Conservation (phyloP, 441 rosid genomes). For the Cnidoscolus chayamansa region DNA sequence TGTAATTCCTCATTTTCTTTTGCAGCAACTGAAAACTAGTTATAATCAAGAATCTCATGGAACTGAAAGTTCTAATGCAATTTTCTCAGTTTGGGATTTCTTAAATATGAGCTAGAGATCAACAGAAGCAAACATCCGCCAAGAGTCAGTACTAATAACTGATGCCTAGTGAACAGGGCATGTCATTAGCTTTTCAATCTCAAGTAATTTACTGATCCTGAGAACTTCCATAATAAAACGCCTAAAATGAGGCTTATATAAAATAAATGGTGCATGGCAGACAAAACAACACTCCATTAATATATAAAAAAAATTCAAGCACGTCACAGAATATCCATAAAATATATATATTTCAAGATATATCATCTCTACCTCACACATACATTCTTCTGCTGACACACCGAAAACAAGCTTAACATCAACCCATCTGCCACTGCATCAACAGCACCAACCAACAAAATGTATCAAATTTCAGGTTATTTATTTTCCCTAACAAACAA, state of each 20-base stretch:
- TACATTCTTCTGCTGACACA: slow-evolving; percentile 12
- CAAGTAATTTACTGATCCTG: neutral
- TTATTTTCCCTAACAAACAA: neutral
- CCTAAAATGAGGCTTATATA: neutral
- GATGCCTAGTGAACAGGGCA: neutral
- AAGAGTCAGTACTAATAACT: neutral
- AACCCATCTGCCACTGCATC: slow-evolving; percentile 71
- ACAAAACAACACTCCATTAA: too few relatives aligned
- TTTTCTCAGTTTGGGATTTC: slow-evolving; percentile 5
- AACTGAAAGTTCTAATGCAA: slow-evolving; percentile 2
- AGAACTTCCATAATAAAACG: neutral
- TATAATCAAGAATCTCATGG: neutral
- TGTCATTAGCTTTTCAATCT: neutral
- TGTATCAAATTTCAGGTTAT: slow-evolving; percentile 18
- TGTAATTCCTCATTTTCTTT: neutral
- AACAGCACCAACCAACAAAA: slow-evolving; percentile 26
- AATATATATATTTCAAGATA: neutral
- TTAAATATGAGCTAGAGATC: neutral
- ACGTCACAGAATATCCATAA: neutral
- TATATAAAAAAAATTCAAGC: neutral
- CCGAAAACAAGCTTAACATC: slow-evolving; percentile 20
- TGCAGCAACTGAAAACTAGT: neutral
- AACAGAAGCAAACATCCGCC: neutral
- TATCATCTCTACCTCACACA: slow-evolving; percentile 3
- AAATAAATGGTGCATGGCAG: too few relatives aligned